Evolutionary conservation across 2,329 filamentous ascomycete genomes (phyloP).

Genomic region (Volutella citrinella): DNA sequence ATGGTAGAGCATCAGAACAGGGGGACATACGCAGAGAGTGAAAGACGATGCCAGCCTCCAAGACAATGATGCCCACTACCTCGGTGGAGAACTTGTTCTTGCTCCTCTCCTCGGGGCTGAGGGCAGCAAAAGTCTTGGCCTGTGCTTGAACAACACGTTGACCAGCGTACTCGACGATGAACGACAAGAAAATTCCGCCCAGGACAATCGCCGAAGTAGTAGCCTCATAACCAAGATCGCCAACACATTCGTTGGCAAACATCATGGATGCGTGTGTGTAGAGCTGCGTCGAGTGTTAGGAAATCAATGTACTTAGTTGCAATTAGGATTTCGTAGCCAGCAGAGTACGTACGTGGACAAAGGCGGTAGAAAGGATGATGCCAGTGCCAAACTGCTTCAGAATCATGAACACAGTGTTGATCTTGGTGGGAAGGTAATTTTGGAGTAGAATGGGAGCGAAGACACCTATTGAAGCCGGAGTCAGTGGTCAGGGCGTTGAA

Average conservation of each 20-base stretch:
- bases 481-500: background rate
- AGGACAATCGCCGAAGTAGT: constrained; percentile 70
- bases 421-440: constrained; percentile 51
- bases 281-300: constrained; percentile 44
- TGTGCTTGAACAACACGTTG: constrained; percentile 52
- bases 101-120: constrained; percentile 23
- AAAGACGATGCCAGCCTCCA: constrained; percentile 73
- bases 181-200: constrained; percentile 71
- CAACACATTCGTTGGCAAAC: constrained; percentile 69
- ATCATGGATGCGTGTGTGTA: constrained; percentile 71
- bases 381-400: constrained; percentile 75
- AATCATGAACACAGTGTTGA: constrained; percentile 53
- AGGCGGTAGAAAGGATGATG: constrained; percentile 69
- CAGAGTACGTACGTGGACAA: constrained; percentile 57
- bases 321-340: background rate
- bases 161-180: constrained; percentile 66
- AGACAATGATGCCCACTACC: constrained; percentile 62
- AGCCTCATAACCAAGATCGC: constrained; percentile 63
- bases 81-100: constrained; percentile 34
- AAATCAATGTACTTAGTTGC: background rate
- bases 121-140: constrained; percentile 23
- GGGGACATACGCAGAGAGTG: constrained; percentile 61
- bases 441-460: constrained; percentile 64
- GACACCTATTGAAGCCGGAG: constrained; percentile 38
- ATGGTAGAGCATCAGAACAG: background rate